Evolutionary conservation across 768 basidiomycete species (phyloP).

Genomic region (Boletus tomentosulus): DNA sequence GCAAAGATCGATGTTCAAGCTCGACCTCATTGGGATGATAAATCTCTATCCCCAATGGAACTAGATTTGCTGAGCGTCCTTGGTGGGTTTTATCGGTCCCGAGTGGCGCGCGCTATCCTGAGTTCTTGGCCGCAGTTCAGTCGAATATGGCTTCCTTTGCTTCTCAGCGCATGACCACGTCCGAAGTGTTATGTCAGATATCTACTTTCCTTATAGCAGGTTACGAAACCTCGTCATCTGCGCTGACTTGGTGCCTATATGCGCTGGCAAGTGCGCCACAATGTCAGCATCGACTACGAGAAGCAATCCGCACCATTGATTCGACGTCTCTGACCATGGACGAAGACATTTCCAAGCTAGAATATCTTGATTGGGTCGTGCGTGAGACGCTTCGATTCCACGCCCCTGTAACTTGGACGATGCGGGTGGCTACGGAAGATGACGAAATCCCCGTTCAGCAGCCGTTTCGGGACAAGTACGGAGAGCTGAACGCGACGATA

Average conservation of each 20-base stretch:
- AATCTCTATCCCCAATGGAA: slow-evolving; percentile 14
- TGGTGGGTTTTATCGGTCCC: slow-evolving; percentile 33
- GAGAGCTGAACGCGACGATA: slow-evolving; percentile 31
- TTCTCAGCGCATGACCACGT: slow-evolving; percentile 47
- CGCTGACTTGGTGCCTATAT: slow-evolving; percentile 62
- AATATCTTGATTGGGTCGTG: slow-evolving; percentile 60
- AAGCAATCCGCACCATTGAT: slow-evolving; percentile 36
- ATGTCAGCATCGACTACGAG: slow-evolving; percentile 45
- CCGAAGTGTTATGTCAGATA: slow-evolving; percentile 61
- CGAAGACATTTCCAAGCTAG: slow-evolving; percentile 37
- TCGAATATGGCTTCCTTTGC: slow-evolving; percentile 49
- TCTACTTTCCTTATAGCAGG: slow-evolving; percentile 62
- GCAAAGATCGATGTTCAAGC: slow-evolving; percentile 32
- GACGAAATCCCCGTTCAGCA: slow-evolving; percentile 50
- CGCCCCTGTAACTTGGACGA: slow-evolving; percentile 54
- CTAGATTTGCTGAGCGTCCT: slow-evolving; percentile 51
- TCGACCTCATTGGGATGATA: slow-evolving; percentile 10
- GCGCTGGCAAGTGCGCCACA: slow-evolving; percentile 45
- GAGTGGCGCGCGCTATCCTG: not conserved
- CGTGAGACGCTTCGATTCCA: slow-evolving; percentile 54
- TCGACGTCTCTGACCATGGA: slow-evolving; percentile 15
- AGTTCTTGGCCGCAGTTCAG: slow-evolving; percentile 40
- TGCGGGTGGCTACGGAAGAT: slow-evolving; percentile 46
- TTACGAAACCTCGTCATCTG: slow-evolving; percentile 57
- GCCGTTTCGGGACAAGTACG: slow-evolving; percentile 32